These are phyloP conservation scores for Austroboletus rostrupii DNA, from an alignment of 1,284 basidiomycete genomes.

Conservation along the genomic window DNA sequence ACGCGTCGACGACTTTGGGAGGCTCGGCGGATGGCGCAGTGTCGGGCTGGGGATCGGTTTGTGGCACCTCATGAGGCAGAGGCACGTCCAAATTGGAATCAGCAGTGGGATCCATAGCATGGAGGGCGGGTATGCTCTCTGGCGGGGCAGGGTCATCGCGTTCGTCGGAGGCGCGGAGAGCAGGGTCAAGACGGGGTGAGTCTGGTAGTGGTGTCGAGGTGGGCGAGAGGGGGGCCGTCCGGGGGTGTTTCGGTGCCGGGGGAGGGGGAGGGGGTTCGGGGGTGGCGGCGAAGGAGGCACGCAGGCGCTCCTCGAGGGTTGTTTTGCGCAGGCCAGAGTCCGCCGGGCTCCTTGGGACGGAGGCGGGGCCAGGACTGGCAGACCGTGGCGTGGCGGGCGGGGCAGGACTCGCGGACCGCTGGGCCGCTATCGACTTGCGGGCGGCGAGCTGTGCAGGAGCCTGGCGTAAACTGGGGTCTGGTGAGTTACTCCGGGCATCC, in stretches of 20 bases:
- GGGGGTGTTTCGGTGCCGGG: conserved; percentile 40
- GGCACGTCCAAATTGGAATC: neutral
- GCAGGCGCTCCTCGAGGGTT: conserved; percentile 70
- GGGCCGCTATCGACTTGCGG: conserved; percentile 56
- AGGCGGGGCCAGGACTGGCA: conserved; percentile 28
- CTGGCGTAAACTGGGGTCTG: conserved; percentile 32
- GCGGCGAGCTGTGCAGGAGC: conserved; percentile 54
- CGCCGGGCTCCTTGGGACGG: conserved; percentile 16
- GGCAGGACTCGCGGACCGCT: conserved; percentile 45
- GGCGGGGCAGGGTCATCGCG: neutral
- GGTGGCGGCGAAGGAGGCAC: conserved; percentile 50
- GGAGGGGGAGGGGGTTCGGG: conserved; percentile 52
- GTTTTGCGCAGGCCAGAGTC: conserved; percentile 36
- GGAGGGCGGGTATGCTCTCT: neutral
- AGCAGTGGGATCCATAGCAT: neutral
- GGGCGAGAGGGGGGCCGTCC: conserved; percentile 36
- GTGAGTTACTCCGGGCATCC: conserved; percentile 28
- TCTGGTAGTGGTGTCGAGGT: conserved; percentile 41
- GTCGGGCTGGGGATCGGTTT: neutral
- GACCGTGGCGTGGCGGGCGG: conserved; percentile 32
- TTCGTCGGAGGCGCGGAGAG: neutral
- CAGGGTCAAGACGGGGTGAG: neutral
- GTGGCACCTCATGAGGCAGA: neutral
- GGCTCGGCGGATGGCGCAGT: neutral
- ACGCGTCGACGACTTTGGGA: conserved; percentile 3